Base-by-base conservation (phyloP, 345 rosid species). In the Moricandia moricandioides region DNA sequence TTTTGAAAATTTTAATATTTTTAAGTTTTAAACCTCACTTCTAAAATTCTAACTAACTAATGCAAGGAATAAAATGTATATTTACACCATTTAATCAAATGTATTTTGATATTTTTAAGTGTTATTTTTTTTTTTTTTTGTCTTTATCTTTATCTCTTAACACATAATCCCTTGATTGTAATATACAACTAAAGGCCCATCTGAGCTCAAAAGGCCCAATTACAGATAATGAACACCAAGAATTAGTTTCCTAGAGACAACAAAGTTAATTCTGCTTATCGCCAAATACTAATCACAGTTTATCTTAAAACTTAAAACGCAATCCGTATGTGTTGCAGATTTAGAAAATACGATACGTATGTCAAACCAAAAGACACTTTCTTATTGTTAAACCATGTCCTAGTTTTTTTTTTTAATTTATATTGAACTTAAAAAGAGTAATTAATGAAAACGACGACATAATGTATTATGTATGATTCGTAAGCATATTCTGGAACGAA, bases 401-500 rank as follows among this genome's bases (percentile, higher is more conserved):
- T 58, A 47, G 4, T 58, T 3, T n/a, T n/a, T n/a, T n/a, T n/a
- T 49, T 43, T 59, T 13, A 26, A 18, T 16, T 49, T 18, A 18
- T 18, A 18, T 18, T 3, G 13, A 21, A 54, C 58, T 18, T 18
- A 0, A 54, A 54, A 54, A 54, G 9, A 54, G 58, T 54, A 21
- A 21, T 58, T 26, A 16, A 6, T 65, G 67, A 75, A 68, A 75
- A 56, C 26, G 69, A 10, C 40, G 69, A 10, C 40, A 35, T 2
- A 35, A 8, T 8, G 60, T 45, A 8, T 49, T 21, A 16, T 47
- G 45, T 13, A 27, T 75, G 58, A 62, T 17, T 30, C 47, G 10
- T 26, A 52, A 75, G 69, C 69, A 69, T 30, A 62, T 52, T 69
- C 79, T 76, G 29, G 70, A 54, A 62, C 8, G 70, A 39, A 62